phyloP scores from a whole-genome alignment of 371 early-diverging fungal genomes.

The Dinochytrium kinnereticum region DNA sequence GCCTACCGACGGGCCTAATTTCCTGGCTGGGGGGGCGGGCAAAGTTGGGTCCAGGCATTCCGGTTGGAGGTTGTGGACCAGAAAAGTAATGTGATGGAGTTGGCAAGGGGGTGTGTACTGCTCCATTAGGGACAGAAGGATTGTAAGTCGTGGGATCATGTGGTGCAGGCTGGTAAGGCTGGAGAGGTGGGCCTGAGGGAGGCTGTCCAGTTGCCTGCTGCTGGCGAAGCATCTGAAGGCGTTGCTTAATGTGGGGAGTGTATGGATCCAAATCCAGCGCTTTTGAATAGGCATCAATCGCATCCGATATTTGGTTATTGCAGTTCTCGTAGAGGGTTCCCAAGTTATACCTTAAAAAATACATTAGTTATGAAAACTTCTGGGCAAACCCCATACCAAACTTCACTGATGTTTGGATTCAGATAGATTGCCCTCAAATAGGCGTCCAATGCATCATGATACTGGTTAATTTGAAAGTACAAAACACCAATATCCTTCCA shows the following conservation, averaged over 20 bases:
- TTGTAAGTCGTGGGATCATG: not conserved
- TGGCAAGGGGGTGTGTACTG: not conserved
- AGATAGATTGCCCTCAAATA: slow-evolving; percentile 94
- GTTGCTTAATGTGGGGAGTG: slow-evolving; percentile 81
- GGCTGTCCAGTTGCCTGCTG: slow-evolving; percentile 22
- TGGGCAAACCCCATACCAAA: slow-evolving; percentile 68
- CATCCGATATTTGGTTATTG: slow-evolving; percentile 96
- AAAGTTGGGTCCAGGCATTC: slow-evolving; percentile 10
- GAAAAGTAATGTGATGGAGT: not conserved
- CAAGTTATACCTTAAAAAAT: slow-evolving; percentile 74
- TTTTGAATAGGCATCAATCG: slow-evolving; percentile 94
- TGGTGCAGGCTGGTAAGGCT: slow-evolving; percentile 16
- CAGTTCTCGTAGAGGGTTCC: slow-evolving; percentile 97
- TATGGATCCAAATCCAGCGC: slow-evolving; percentile 91
- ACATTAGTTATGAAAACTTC: not conserved
- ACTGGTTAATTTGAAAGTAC: slow-evolving; percentile 96
- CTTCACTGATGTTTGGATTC: slow-evolving; percentile 94
- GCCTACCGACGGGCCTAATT: not conserved
- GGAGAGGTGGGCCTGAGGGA: slow-evolving; percentile 8
- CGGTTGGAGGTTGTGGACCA: slow-evolving; percentile 22
- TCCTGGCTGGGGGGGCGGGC: slow-evolving; percentile 7
- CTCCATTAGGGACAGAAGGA: not conserved
- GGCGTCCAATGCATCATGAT: slow-evolving; percentile 95
- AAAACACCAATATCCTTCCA: slow-evolving; percentile 99
- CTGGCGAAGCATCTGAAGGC: slow-evolving; percentile 53